Base-by-base conservation (phyloP, 2,329 filamentous ascomycete genomes). In the Fusarium caatingaense region DNA sequence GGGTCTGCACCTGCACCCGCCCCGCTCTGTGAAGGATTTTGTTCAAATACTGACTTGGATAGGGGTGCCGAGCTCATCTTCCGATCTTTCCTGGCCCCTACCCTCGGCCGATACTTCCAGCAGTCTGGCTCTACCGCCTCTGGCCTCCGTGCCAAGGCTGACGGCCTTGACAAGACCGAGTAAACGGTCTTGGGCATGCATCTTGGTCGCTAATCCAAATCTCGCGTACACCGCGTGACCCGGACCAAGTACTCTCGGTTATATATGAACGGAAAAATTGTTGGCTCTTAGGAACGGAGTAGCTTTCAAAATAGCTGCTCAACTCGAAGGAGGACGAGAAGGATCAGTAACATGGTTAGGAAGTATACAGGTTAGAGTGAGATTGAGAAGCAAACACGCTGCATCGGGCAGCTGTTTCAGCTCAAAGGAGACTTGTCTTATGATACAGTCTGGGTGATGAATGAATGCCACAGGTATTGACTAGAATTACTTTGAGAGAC, bases 21-120 rank as follows among this genome's bases (percentile, higher is more conserved):
- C 54, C 60, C 57, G 58, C 47, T 53, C 54, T 45, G 37, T n/a
- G 32, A 23, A 44, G 45, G n/a, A 41, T 61, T 57, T 50, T 34
- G 60, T 30, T 59, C 32, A 21, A 60, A 55, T 60, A 56, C 65
- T 75, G 60, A 76, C 59, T 45, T 53, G 56, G 41, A 72, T 51
- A 98, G 96, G 80, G 96, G 96, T 80, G 95, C 96, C 78, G 94
- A 98, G 83, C 84, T 98, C 79, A 88, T 99, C 85, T 99, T 98
- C 93, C 92, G 93, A 83, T 97, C 94, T 71, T 93, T 98, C 89
- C 84, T 99, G 80, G 90, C 93, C 80, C 96, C 96, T 76, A 89
- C 97, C 77, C 92, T 98, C 80, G 89, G 93, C 81, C 93, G 94
- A 83, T 97, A 98, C 90, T 99, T 98, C 88, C 83, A 85, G 76